phyloP scores from a whole-genome alignment of 2,329 filamentous ascomycete species.

The Elsinoe arachidis region DNA sequence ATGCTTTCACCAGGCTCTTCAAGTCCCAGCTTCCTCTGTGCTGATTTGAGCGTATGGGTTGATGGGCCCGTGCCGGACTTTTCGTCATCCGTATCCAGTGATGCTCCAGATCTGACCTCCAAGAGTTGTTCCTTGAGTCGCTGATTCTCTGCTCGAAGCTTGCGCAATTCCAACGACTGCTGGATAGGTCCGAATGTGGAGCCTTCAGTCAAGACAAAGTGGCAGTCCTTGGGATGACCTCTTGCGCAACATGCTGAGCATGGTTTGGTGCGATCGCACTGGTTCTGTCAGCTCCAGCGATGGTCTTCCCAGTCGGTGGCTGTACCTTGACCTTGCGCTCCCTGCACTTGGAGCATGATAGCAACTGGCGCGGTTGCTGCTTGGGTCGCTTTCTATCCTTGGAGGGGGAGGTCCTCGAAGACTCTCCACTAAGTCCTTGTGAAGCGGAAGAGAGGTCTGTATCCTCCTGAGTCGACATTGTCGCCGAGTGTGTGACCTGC shows the following conservation, averaged over 20 bases:
- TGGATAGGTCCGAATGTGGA: slow-evolving; percentile 39
- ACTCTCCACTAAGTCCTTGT: not conserved
- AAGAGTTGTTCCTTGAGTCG: slow-evolving; percentile 36
- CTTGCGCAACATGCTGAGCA: slow-evolving; percentile 42
- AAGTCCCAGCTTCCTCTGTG: slow-evolving; percentile 32
- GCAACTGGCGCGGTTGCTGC: slow-evolving; percentile 35
- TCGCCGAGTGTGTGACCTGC: not conserved
- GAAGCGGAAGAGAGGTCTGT: not conserved
- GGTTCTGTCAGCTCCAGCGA: slow-evolving; percentile 6
- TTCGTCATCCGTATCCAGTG: slow-evolving; percentile 31
- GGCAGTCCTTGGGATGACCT: slow-evolving; percentile 39
- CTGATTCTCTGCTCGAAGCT: slow-evolving; percentile 38
- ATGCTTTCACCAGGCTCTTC: slow-evolving; percentile 37
- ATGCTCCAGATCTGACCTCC: slow-evolving; percentile 20
- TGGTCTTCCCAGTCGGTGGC: not conserved
- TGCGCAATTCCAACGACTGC: slow-evolving; percentile 40
- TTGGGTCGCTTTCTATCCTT: slow-evolving; percentile 30
- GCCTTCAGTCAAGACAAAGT: slow-evolving; percentile 38
- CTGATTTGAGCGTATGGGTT: slow-evolving; percentile 21
- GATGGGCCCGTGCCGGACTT: slow-evolving; percentile 20
- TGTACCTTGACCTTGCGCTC: slow-evolving; percentile 42
- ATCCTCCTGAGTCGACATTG: not conserved
- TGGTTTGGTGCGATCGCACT: slow-evolving; percentile 43
- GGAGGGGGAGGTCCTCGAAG: slow-evolving; percentile 3
- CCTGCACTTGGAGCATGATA: slow-evolving; percentile 42